Conservation (phyloP, 2,329 filamentous ascomycete species). For the Tolypocladium tropicale region DNA sequence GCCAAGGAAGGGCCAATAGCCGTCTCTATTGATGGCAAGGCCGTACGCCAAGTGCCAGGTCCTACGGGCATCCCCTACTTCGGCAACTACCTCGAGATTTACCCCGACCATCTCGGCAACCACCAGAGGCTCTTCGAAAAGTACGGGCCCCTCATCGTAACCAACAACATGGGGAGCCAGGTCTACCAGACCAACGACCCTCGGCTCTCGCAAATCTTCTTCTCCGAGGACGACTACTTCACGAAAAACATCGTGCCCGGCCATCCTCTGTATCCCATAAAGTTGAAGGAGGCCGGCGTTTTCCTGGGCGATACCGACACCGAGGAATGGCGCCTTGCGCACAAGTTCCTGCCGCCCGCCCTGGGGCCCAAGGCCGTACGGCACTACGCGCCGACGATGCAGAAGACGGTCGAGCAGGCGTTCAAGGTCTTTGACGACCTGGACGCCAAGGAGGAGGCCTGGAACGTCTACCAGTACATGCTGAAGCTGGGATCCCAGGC, state of each 20-base stretch:
- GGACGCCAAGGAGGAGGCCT: conserved; percentile 34
- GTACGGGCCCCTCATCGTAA: conserved; percentile 42
- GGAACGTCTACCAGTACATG: conserved; percentile 40
- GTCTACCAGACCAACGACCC: conserved; percentile 43
- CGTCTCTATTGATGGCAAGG: conserved; percentile 37
- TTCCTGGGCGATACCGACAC: conserved; percentile 41
- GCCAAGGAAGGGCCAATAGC: conserved; percentile 22
- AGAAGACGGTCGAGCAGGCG: conserved; percentile 33
- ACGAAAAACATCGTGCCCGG: conserved; percentile 40
- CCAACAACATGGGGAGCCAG: conserved; percentile 37
- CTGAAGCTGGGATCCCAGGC: conserved; percentile 36
- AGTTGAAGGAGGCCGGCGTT: conserved; percentile 26
- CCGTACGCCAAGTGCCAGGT: conserved; percentile 39
- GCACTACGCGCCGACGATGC: conserved; percentile 51
- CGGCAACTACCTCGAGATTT: conserved; percentile 44
- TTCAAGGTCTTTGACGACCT: conserved; percentile 41
- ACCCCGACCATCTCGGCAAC: conserved; percentile 47
- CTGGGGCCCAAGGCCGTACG: conserved; percentile 49
- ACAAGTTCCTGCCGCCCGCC: conserved; percentile 53
- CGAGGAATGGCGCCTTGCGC: conserved; percentile 37
- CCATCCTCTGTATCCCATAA: conserved; percentile 35
- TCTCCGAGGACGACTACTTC: conserved; percentile 41
- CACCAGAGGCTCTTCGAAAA: conserved; percentile 41
- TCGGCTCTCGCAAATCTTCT: conserved; percentile 30
- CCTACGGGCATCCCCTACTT: conserved; percentile 36